These are phyloP conservation scores for Syncephalastrum monosporum DNA, from an alignment of 371 early-diverging fungal species.

Conservation along the genomic window DNA sequence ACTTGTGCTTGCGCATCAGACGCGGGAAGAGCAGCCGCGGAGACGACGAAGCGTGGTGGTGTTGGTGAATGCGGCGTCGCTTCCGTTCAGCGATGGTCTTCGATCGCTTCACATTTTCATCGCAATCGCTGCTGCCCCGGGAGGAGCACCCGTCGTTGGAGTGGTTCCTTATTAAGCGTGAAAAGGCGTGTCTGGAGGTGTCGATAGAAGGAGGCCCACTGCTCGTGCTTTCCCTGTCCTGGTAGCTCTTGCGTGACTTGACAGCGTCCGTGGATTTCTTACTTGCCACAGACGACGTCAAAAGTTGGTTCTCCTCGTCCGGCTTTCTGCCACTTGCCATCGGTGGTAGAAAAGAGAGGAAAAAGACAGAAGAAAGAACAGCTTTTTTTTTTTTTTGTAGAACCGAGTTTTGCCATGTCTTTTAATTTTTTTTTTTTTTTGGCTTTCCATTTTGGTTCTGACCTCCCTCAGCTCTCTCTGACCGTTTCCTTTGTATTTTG, in stretches of 20 bases:
- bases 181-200: too few relatives aligned
- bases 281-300: not conserved
- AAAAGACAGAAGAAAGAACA: slow-evolving; percentile 13
- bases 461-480: too few relatives aligned
- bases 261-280: slow-evolving; percentile 2
- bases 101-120: slow-evolving; percentile 6
- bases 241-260: not conserved
- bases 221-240: not conserved
- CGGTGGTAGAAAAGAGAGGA: slow-evolving; percentile 3
- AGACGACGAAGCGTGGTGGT: slow-evolving; percentile 17
- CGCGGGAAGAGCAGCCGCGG: slow-evolving; percentile 9
- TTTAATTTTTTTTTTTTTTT: too few relatives aligned
- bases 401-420: too few relatives aligned
- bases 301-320: slow-evolving; percentile 18
- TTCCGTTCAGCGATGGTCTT: slow-evolving; percentile 26
- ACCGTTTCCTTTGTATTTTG: too few relatives aligned
- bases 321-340: slow-evolving; percentile 13
- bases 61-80: slow-evolving; percentile 32
- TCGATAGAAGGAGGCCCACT: too few relatives aligned
- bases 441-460: too few relatives aligned
- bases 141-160: slow-evolving; percentile 16
- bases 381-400: not conserved
- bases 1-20: slow-evolving; percentile 7
- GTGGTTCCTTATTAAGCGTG: too few relatives aligned
- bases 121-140: slow-evolving; percentile 23